Percentiles rank a stretch among this genome's conserved stretches.
Evolutionary conservation across 2,329 filamentous ascomycete species (phyloP).

Genomic region (Fusarium sp.): DNA sequence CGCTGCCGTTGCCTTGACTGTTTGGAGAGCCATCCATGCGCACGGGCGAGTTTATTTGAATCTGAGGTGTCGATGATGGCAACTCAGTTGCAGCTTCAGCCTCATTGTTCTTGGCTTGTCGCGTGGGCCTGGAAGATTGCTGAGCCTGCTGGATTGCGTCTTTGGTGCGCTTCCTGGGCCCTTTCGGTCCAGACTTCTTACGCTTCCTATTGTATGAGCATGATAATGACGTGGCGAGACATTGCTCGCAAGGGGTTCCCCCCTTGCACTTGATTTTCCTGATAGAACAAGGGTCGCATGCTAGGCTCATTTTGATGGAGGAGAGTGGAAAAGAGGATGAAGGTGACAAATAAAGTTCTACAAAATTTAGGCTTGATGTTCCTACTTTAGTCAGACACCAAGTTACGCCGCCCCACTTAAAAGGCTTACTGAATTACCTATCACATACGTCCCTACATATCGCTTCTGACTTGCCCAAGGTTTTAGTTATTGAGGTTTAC

Average conservation of each 20-base stretch:
- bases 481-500: too few relatives aligned
- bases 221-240: background rate
- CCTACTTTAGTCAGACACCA: background rate
- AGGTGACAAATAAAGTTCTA: conserved; percentile 1
- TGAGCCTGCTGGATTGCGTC: conserved; percentile 26
- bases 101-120: background rate
- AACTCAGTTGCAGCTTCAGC: background rate
- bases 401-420: background rate
- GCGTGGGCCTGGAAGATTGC: background rate
- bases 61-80: background rate
- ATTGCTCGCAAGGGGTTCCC: conserved; percentile 10
- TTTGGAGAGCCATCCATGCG: background rate
- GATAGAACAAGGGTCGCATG: conserved; percentile 24
- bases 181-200: conserved; percentile 30
- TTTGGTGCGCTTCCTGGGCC: conserved; percentile 31
- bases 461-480: too few relatives aligned
- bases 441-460: too few relatives aligned
- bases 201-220: conserved; percentile 31
- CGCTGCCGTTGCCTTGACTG: background rate
- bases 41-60: background rate
- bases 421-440: too few relatives aligned
- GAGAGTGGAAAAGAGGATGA: background rate
- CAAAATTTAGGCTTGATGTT: background rate
- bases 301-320: conserved; percentile 14
- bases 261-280: conserved; percentile 27